phyloP scores from a whole-genome alignment of 139 green algal species.

The Volvox reticuliferus region DNA sequence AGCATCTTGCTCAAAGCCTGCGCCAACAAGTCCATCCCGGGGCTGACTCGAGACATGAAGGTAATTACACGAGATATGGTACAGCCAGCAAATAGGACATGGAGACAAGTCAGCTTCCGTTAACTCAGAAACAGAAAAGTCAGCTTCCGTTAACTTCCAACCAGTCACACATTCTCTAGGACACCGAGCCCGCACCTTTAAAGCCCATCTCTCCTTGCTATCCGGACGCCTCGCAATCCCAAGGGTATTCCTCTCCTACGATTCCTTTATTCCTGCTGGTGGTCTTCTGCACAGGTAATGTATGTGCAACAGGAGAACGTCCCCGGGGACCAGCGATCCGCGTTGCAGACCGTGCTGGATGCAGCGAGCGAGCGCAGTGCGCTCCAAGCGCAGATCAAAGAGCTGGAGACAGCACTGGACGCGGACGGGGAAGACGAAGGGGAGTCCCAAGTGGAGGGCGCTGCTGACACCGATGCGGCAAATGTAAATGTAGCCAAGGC shows the following conservation, averaged over 20 bases:
- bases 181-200: too few relatives aligned
- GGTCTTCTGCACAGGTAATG: not conserved
- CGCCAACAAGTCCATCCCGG: not conserved
- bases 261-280: too few relatives aligned
- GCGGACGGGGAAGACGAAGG: slow-evolving; percentile 10
- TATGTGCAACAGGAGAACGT: slow-evolving; percentile 49
- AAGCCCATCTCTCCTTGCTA: too few relatives aligned
- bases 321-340: slow-evolving; percentile 23
- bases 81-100: too few relatives aligned
- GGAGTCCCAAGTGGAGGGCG: not conserved
- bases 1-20: slow-evolving; percentile 14
- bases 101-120: too few relatives aligned
- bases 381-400: slow-evolving; percentile 25
- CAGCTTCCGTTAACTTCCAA: too few relatives aligned
- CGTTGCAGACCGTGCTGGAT: slow-evolving; percentile 37
- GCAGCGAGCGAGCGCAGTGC: not conserved
- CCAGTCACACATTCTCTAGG: too few relatives aligned
- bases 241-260: too few relatives aligned
- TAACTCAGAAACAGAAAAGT: too few relatives aligned
- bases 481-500: not conserved
- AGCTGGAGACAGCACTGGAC: slow-evolving; percentile 55
- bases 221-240: too few relatives aligned
- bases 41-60: slow-evolving; percentile 17
- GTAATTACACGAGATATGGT: not conserved
- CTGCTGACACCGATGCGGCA: not conserved